Evolutionary conservation across 2,329 filamentous ascomycete species (phyloP), one percentile per base, ranked within the genome.

Genomic region (Penicillium hesseltinei): DNA sequence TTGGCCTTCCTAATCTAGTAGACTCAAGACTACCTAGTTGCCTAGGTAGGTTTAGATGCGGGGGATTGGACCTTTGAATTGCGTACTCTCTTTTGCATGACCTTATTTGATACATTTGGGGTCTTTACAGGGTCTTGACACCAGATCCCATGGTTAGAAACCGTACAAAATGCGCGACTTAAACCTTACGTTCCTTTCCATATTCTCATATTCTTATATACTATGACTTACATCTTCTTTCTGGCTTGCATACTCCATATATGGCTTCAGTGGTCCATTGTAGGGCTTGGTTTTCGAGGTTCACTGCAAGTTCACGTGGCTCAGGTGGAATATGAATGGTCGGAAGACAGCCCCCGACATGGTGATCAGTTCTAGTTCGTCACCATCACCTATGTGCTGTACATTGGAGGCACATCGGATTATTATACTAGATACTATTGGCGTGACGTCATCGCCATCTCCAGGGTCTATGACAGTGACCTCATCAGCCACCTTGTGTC

Each of bases 361-460:
- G n/a, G 35, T 29, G 38, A 27, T 47, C 29, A 43, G 9, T 51
- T n/a, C 21, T 25, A 51, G 27, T 23, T 45, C 50, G 50, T 52
- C 50, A 52, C 50, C 23, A 52, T 52, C 50, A 51, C 48, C 27
- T 51, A 43, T 43, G 38, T 19, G 43, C 25, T 45, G 25, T 29
- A 40, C 10, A 29, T 29, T 3, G 19, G n/a, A 40, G 15, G 25
- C 25, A 31, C 13, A 17, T 47, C 29, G 6, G 21, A 35, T 2
- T 17, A 35, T 47, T 38, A 35, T n/a, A 39, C 6, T 39, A n/a
- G 21, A 25, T 43, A 13, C 25, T 43, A 35, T 17, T 10, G 17
- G 5, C 10, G 15, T 52, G 50, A 52, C 31, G 50, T 46, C 31
- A 27, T 21, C 27, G 17, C 15, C 6, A 33, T 25, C 31, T 47